Evolutionary conservation across 202 grass and related monocot genomes (phyloP).

Genomic region (Setaria italica): DNA sequence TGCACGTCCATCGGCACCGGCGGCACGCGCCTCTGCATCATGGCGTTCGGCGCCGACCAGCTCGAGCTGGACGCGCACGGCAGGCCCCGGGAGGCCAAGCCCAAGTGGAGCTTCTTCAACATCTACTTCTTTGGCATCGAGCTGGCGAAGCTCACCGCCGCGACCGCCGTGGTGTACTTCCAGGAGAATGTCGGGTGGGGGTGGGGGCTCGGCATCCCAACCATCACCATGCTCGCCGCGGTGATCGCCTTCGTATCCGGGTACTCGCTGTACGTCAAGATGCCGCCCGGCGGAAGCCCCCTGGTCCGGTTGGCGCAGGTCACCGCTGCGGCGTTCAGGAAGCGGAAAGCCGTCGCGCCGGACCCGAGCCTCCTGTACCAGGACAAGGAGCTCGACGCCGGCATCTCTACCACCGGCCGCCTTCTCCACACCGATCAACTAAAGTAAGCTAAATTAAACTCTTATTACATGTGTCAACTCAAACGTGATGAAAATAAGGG

Average conservation of each 20-base stretch:
- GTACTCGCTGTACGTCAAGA: conserved; percentile 63
- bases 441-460: conserved; percentile 39
- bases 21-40: conserved; percentile 69
- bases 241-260: conserved; percentile 66
- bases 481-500: neutral
- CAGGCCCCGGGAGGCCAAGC: neutral
- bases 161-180: conserved; percentile 62
- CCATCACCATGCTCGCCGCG: conserved; percentile 61
- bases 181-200: conserved; percentile 84
- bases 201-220: conserved; percentile 69
- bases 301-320: conserved; percentile 68
- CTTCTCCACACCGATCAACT: conserved; percentile 76
- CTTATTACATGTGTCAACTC: neutral
- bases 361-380: conserved; percentile 59
- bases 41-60: conserved; percentile 85
- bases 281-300: conserved; percentile 64
- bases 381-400: conserved; percentile 66
- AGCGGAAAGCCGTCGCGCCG: conserved; percentile 44
- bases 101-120: conserved; percentile 80
- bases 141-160: conserved; percentile 58
- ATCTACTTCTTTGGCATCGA: conserved; percentile 77
- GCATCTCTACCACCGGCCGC: conserved; percentile 62
- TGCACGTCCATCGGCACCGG: conserved; percentile 68
- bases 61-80: conserved; percentile 41
- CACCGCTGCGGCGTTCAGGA: conserved; percentile 49